phyloP scores from a whole-genome alignment of 2,329 filamentous ascomycete species.

The Aspergillus sp. region DNA sequence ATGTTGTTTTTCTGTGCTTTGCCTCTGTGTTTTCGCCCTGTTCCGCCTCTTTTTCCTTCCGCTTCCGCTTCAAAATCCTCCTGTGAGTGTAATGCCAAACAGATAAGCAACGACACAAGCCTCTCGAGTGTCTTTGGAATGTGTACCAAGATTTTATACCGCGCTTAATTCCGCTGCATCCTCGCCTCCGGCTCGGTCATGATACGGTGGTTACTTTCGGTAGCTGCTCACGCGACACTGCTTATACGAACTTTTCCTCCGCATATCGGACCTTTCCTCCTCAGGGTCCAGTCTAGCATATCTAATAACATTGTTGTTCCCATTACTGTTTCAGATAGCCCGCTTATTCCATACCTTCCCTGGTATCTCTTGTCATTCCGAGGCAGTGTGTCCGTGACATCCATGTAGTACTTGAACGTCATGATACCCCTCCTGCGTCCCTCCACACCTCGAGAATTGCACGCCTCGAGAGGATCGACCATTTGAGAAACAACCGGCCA shows the following conservation, averaged over 20 bases:
- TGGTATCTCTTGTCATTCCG: too few species aligned
- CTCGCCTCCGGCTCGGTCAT: neutral
- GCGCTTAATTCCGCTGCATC: conserved; percentile 1
- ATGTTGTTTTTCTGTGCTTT: conserved; percentile 25
- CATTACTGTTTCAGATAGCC: neutral
- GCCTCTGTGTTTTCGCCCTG: neutral
- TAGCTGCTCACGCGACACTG: neutral
- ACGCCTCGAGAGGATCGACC: too few species aligned
- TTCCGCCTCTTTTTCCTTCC: conserved; percentile 19
- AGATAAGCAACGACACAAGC: conserved; percentile 34
- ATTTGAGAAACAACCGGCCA: too few species aligned
- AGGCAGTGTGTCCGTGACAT: too few species aligned
- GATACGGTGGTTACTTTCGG: neutral
- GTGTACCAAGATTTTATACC: conserved; percentile 21
- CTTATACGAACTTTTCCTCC: neutral
- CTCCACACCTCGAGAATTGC: too few species aligned
- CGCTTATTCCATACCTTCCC: neutral
- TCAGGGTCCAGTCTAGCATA: neutral
- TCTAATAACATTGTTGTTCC: neutral
- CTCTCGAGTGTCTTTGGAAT: conserved; percentile 27
- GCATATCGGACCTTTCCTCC: neutral
- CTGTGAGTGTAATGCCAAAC: conserved; percentile 37
- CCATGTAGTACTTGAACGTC: too few species aligned
- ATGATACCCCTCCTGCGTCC: too few species aligned
- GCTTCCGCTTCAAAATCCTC: conserved; percentile 26